phyloP scores from a whole-genome alignment of 208 protist species.

The Trypanosomatidae sp. region DNA sequence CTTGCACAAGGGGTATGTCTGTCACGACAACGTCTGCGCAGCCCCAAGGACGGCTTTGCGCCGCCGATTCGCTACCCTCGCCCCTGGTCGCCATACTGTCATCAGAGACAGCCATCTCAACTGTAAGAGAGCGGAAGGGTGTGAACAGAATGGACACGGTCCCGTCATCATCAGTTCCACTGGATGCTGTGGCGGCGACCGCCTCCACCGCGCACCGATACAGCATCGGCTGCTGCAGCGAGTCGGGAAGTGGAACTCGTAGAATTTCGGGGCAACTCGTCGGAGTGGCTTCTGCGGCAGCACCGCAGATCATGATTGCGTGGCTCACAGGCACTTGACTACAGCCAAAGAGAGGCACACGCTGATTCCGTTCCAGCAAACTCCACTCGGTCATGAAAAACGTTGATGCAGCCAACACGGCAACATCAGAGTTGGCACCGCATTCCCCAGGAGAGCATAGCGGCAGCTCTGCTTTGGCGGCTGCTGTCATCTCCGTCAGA shows the following conservation, averaged over 20 bases:
- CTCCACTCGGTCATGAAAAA: constrained; percentile 25
- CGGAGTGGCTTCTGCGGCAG: constrained; percentile 1
- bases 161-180: not conserved
- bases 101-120: constrained; percentile 22
- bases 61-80: not conserved
- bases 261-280: constrained; percentile 17
- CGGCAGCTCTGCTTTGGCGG: not conserved
- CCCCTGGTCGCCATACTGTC: not conserved
- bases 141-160: constrained; percentile 16
- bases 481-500: constrained; percentile 16
- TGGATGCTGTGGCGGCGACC: not conserved
- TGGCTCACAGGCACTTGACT: not conserved
- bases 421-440: not conserved
- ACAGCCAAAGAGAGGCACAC: constrained; percentile 24
- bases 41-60: constrained; percentile 12
- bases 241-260: constrained; percentile 5
- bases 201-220: constrained; percentile 22
- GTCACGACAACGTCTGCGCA: constrained; percentile 25
- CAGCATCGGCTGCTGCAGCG: constrained; percentile 11
- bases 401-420: constrained; percentile 11
- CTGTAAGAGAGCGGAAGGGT: constrained; percentile 19
- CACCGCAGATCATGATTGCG: constrained; percentile 17
- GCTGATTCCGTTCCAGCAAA: constrained; percentile 23
- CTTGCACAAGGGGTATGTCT: constrained; percentile 15
- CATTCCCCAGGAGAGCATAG: not conserved